Evolutionary conservation across 371 early-diverging fungal genomes (phyloP).

Genomic region (Rhizopus delemar): DNA sequence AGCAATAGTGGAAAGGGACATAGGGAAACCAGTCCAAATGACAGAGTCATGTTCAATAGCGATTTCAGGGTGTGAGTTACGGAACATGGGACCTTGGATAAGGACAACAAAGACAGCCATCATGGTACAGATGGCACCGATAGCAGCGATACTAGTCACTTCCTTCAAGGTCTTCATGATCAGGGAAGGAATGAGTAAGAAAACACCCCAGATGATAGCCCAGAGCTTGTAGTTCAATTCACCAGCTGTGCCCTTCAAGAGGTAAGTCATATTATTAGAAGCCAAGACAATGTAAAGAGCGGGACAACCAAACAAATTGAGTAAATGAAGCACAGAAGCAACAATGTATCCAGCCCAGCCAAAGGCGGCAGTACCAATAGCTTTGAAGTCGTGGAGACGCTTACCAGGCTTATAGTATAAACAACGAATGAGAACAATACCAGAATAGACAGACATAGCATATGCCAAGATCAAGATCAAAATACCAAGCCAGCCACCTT

Average conservation of each 20-base stretch:
- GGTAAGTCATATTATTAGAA: slow-evolving; percentile 58
- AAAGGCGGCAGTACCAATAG: slow-evolving; percentile 67
- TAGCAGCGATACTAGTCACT: slow-evolving; percentile 60
- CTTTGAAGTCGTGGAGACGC: slow-evolving; percentile 57
- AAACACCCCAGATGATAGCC: slow-evolving; percentile 65
- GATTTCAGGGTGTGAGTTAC: slow-evolving; percentile 16
- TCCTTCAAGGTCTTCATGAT: slow-evolving; percentile 76
- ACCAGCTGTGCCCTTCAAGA: slow-evolving; percentile 37
- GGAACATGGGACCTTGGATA: slow-evolving; percentile 40
- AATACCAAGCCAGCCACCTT: slow-evolving; percentile 76
- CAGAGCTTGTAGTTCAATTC: slow-evolving; percentile 41
- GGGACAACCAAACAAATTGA: slow-evolving; percentile 67
- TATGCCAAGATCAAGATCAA: slow-evolving; percentile 34
- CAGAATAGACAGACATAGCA: slow-evolving; percentile 36
- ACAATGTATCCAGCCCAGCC: slow-evolving; percentile 60
- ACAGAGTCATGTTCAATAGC: slow-evolving; percentile 26
- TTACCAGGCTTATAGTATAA: slow-evolving; percentile 41
- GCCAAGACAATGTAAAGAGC: slow-evolving; percentile 78
- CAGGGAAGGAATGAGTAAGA: slow-evolving; percentile 74
- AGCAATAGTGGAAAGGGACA: slow-evolving; percentile 62
- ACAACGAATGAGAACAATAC: slow-evolving; percentile 36
- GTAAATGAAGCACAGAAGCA: slow-evolving; percentile 62
- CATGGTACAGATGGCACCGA: slow-evolving; percentile 52
- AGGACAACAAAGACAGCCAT: slow-evolving; percentile 53
- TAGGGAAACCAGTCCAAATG: slow-evolving; percentile 58